A percentile compares a stretch with the other conserved stretches of the same genome.
phyloP scores from a whole-genome alignment of 106 monocot species.

The Acorus gramineus region DNA sequence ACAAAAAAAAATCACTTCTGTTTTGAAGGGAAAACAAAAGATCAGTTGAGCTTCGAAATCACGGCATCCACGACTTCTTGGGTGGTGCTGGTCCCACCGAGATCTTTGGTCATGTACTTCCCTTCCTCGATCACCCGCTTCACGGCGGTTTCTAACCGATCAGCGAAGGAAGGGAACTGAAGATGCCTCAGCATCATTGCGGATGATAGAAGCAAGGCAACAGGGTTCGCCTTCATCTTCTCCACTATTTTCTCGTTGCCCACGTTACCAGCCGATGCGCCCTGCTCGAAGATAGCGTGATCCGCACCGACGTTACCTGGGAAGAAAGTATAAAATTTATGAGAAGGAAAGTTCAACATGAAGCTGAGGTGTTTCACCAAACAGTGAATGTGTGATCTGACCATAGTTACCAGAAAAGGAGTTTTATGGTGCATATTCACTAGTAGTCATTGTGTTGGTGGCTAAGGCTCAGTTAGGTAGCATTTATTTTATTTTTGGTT shows the following conservation, averaged over 20 bases:
- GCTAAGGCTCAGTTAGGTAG: too few species aligned
- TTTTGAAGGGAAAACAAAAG: too few species aligned
- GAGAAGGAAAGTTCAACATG: too few species aligned
- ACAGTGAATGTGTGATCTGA: too few species aligned
- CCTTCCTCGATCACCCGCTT: slow-evolving; percentile 24
- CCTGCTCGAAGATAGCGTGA: too few species aligned
- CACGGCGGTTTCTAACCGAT: slow-evolving; percentile 3
- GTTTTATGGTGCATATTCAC: too few species aligned
- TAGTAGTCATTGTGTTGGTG: too few species aligned
- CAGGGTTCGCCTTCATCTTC: slow-evolving; percentile 28
- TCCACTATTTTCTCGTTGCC: slow-evolving; percentile 19
- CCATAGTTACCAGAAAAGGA: too few species aligned
- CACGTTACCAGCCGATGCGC: too few species aligned
- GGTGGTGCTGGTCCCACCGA: slow-evolving; percentile 22
- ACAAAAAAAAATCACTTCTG: too few species aligned
- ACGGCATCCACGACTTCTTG: slow-evolving; percentile 29
- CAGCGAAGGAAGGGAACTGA: slow-evolving; percentile 27
- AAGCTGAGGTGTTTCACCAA: neutral
- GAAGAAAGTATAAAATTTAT: neutral
- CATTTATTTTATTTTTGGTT: too few species aligned
- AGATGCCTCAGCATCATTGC: slow-evolving; percentile 34
- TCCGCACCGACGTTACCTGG: slow-evolving; percentile 14
- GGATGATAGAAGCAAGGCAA: slow-evolving; percentile 28
- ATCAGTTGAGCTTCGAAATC: slow-evolving; percentile 16
- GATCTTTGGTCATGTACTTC: slow-evolving; percentile 26